phyloP scores from a whole-genome alignment of 805 yeast species.

The Ogataea nonfermentans region DNA sequence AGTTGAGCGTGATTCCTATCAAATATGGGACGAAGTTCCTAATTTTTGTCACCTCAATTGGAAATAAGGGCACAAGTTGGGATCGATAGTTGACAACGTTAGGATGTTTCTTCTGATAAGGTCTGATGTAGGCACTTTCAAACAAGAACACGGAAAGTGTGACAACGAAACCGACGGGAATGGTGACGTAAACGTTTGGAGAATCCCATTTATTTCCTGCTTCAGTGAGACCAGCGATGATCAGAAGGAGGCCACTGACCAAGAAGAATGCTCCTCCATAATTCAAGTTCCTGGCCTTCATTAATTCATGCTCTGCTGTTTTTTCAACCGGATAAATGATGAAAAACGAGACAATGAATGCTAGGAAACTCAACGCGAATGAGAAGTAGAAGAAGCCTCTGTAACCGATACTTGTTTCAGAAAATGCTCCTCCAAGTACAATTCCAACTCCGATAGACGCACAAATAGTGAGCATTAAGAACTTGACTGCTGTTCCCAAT shows the following conservation, averaged over 20 bases:
- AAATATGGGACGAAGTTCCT: slow-evolving; percentile 21
- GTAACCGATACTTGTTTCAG: slow-evolving; percentile 37
- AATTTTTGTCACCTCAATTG: slow-evolving; percentile 20
- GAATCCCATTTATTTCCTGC: slow-evolving; percentile 44
- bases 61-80: slow-evolving; percentile 23
- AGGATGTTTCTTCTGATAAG: slow-evolving; percentile 11
- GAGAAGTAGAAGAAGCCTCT: slow-evolving; percentile 38
- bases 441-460: slow-evolving; percentile 39
- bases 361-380: slow-evolving; percentile 30
- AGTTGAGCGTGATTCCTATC: slow-evolving; percentile 10
- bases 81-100: slow-evolving; percentile 14
- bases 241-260: slow-evolving; percentile 37
- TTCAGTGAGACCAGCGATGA: slow-evolving; percentile 45
- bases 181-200: slow-evolving; percentile 41
- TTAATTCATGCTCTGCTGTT: slow-evolving; percentile 26
- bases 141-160: slow-evolving; percentile 28
- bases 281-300: slow-evolving; percentile 14
- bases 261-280: slow-evolving; percentile 19
- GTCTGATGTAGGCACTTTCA: slow-evolving; percentile 29
- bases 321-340: slow-evolving; percentile 31
- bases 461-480: slow-evolving; percentile 23
- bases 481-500: slow-evolving; percentile 15
- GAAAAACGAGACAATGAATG: slow-evolving; percentile 21
- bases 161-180: slow-evolving; percentile 39
- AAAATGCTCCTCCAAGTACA: slow-evolving; percentile 45